Evolutionary conservation across 257 asterid genomes (phyloP), one percentile per base, ranked within the genome.

Genomic region (Perilla frutescens): DNA sequence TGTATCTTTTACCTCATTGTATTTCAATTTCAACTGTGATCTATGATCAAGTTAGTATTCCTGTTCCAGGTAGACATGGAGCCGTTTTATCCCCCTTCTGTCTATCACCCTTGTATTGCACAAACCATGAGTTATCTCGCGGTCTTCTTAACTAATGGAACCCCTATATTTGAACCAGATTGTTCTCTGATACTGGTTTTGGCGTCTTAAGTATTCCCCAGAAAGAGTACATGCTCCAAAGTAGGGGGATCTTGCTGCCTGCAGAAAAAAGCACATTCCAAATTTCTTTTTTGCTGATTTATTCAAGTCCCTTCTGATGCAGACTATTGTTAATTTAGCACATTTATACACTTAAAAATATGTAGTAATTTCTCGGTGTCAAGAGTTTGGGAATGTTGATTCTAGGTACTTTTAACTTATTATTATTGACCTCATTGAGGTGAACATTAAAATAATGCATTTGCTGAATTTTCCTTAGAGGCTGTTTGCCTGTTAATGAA

Each of bases 401-500:
- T 39, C 26, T 20, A 20, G 26, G 26, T 20, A 20, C 63, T 32
- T 29, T 8, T 62, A 12, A n/a, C 62, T 45, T 55, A 73, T 73
- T 56, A 50, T 47, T 73, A 48, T 20, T 20, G 26, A 32, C 51
- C 58, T 58, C 36, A 29, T 61, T 71, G 36, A 66, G 72, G 43
- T 72, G 26, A 58, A 49, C 50, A 29, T 36, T 6, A 49, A 51
- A 37, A 41, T 32, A 40, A 58, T 68, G 41, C 47, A 50, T 63
- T 66, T 49, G 48, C 14, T 40, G 45, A 29, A 44, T 48, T 40
- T 68, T 81, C 26, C 40, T 11, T n/a, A 48, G 4, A 63, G 10
- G 57, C 70, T 15, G 10, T 62, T 9, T 68, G 40, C 73, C 63
- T 71, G 77, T 51, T 66, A 39, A 31, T 58, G 47, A 75, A 41